Percentiles rank a stretch among this genome's conserved stretches.
Evolutionary conservation across 225 moss, liverwort and hornwort genomes (phyloP).

Genomic region (Pseudoscleropodium purum): DNA sequence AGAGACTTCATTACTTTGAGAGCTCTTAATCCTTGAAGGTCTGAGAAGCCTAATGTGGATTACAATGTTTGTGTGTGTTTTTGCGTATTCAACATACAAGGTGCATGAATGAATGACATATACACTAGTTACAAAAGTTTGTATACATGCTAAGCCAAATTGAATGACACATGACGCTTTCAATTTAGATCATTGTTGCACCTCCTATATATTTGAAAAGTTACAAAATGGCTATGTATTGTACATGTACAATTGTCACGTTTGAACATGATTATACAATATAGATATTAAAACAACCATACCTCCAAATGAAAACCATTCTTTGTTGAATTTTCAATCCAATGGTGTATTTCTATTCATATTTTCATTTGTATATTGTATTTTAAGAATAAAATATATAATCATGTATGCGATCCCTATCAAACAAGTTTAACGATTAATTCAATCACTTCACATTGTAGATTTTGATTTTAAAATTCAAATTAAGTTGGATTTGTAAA

Average conservation of each 20-base stretch:
- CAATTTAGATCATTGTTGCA: neutral
- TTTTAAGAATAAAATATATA: fast-evolving
- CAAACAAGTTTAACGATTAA: too few relatives aligned
- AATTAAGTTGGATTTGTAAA: too few relatives aligned
- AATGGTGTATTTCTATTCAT: fast-evolving
- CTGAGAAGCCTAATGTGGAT: too few relatives aligned
- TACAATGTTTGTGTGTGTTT: too few relatives aligned
- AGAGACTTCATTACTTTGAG: too few relatives aligned
- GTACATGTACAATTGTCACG: fast-evolving
- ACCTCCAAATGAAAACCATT: neutral
- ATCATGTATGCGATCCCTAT: fast-evolving
- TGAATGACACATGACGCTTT: neutral
- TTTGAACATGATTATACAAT: too few relatives aligned
- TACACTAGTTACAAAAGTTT: neutral
- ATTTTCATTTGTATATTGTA: neutral
- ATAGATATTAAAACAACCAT: neutral
- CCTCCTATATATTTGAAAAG: neutral
- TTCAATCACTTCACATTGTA: too few relatives aligned
- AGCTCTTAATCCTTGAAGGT: too few relatives aligned
- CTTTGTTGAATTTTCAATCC: neutral
- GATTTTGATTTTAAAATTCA: too few relatives aligned
- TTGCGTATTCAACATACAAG: too few relatives aligned
- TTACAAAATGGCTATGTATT: neutral
- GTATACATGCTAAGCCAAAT: neutral
- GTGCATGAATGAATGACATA: too few relatives aligned